These are phyloP conservation scores for Asterochloris erici DNA, from an alignment of 139 green algal genomes.

Conservation along the genomic window DNA sequence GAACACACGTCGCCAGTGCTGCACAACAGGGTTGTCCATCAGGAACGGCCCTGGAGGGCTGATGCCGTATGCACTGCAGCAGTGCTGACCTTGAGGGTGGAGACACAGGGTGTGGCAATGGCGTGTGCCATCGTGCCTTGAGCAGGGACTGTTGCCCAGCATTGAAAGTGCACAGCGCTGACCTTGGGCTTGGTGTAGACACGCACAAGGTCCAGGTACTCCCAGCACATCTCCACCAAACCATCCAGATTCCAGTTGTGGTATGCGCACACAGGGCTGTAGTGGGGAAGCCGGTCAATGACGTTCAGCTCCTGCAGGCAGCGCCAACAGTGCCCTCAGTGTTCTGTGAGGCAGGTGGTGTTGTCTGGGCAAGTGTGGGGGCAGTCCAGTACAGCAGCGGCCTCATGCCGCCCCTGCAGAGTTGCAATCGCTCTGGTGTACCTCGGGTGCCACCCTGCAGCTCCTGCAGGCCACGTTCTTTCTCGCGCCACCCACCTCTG, in stretches of 20 bases:
- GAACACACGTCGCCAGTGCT: too few species aligned
- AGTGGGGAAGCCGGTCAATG: constrained; percentile 89
- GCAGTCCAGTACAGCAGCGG: not conserved
- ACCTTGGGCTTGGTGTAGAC: constrained; percentile 94
- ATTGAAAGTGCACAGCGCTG: not conserved
- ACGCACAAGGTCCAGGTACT: constrained; percentile 89
- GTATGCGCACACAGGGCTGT: constrained; percentile 91
- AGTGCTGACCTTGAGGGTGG: too few species aligned
- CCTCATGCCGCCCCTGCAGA: not conserved
- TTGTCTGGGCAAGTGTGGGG: not conserved
- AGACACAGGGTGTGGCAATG: too few species aligned
- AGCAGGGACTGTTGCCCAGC: too few species aligned
- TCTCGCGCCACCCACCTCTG: too few species aligned
- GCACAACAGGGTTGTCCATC: too few species aligned
- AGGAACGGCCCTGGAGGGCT: too few species aligned
- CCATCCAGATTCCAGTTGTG: constrained; percentile 92
- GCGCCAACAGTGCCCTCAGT: constrained; percentile 56
- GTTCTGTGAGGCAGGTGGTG: too few species aligned
- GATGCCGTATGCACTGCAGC: too few species aligned
- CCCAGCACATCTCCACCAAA: constrained; percentile 95
- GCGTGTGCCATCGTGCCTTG: too few species aligned
- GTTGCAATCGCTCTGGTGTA: not conserved
- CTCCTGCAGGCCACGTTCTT: too few species aligned
- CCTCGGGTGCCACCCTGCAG: too few species aligned
- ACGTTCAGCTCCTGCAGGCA: constrained; percentile 90